phyloP scores from a whole-genome alignment of 257 asterid genomes.

The Solanum bulbocastanum region DNA sequence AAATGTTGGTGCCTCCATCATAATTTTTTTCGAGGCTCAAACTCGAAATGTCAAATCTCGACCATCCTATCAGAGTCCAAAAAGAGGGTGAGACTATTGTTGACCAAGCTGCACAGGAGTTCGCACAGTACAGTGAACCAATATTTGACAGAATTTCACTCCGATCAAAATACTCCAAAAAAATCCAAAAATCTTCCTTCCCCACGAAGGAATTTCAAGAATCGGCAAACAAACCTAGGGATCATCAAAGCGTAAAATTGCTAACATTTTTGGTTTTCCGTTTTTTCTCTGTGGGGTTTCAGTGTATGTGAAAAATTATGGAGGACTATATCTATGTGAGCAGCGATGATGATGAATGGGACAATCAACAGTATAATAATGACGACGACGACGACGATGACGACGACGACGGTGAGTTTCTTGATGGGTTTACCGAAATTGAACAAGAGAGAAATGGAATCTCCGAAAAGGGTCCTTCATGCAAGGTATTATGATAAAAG shows the following conservation, averaged over 20 bases:
- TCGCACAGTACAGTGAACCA: background rate
- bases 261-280: background rate
- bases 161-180: background rate
- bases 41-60: background rate
- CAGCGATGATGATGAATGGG: slow-evolving; percentile 24
- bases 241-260: background rate
- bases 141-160: background rate
- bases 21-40: no score
- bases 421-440: slow-evolving; percentile 5
- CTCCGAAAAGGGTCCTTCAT: slow-evolving; percentile 10
- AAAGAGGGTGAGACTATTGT: background rate
- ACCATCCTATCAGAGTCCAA: background rate
- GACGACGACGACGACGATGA: background rate
- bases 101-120: background rate
- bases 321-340: slow-evolving; percentile 18
- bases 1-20: no score
- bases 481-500: slow-evolving; percentile 15
- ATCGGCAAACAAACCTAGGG: background rate
- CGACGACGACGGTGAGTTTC: background rate
- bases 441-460: background rate
- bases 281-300: background rate
- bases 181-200: background rate
- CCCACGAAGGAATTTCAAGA: background rate
- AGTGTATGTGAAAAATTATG: background rate
- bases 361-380: slow-evolving; percentile 2